Evolutionary conservation across 2,329 filamentous ascomycete genomes (phyloP), one percentile per base, ranked within the genome.

Genomic region (Neospermospora avenae): DNA sequence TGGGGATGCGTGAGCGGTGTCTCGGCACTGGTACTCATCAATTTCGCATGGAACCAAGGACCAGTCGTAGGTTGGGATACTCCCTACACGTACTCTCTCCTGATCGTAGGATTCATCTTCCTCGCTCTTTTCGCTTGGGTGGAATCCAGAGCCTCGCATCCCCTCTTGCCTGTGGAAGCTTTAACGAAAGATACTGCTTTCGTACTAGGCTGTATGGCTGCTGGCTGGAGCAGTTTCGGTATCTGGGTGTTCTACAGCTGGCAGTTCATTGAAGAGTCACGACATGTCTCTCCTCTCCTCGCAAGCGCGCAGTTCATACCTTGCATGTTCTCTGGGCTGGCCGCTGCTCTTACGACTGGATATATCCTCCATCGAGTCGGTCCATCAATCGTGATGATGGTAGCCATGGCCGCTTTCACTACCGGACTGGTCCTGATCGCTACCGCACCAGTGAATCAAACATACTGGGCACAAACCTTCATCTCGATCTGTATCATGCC

Each of bases 401-500:
- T 73, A 25, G 56, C 68, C 18, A 63, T 71, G 64, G 24, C 59
- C 22, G 74, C 75, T 0, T 81, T 80, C 67, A 72, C 74, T 8
- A 60, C 74, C 7, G 78, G 78, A 4, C 73, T 69, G 13, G 62
- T 69, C 3, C 55, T 70, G 16, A 49, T 69, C 4, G 65, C 65
- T 8, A 68, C 67, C 0, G 51, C 51, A 7, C 69, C 69, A 1
- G 56, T 68, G 4, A 20, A 59, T 3, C 68, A 70, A 35, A 79
- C 74, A 0, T 90, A 89, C 73, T 90, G 87, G 87, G 77, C 76
- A 18, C 81, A 87, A 63, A 77, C 80, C 0, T 89, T 90, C 68
- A 77, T 86, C 10, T 77, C 77, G 3, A 76, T 83, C 4, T 24
- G 88, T 3, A 68, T 89, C 48, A 84, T 83, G 72, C 74, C 76